These are phyloP conservation scores for Cryptosporidium bovis DNA, from an alignment of 169 alveolate genomes.

Conservation along the genomic window DNA sequence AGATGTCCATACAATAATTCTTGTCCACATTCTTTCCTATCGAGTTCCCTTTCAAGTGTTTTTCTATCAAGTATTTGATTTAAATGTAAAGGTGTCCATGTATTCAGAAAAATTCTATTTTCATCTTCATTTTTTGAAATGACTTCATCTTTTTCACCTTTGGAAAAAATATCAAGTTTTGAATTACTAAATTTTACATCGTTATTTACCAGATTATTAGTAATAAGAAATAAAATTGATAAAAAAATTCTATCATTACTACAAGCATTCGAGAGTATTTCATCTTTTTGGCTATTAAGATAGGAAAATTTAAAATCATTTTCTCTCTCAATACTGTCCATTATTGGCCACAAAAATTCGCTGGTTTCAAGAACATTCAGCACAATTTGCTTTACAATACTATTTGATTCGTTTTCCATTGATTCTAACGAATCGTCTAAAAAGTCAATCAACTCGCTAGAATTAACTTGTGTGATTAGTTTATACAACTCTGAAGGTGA, in stretches of 20 bases:
- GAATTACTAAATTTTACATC: slow-evolving; percentile 13
- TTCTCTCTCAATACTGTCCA: slow-evolving; percentile 27
- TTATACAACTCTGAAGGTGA: slow-evolving; percentile 53
- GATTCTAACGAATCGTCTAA: slow-evolving; percentile 4
- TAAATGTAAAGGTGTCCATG: slow-evolving; percentile 84
- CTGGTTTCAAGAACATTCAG: slow-evolving; percentile 19
- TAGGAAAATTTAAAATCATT: slow-evolving; percentile 46
- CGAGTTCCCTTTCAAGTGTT: slow-evolving; percentile 79
- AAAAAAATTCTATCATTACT: slow-evolving; percentile 22
- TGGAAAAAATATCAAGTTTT: slow-evolving; percentile 7
- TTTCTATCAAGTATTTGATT: slow-evolving; percentile 80
- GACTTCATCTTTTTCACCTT: slow-evolving; percentile 6
- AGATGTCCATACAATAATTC: slow-evolving; percentile 76
- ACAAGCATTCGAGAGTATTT: neutral
- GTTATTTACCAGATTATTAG: slow-evolving; percentile 2
- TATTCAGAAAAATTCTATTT: slow-evolving; percentile 79
- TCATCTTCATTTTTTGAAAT: slow-evolving; percentile 75
- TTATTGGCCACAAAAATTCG: slow-evolving; percentile 23
- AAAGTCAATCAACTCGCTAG: slow-evolving; percentile 13
- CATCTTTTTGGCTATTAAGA: slow-evolving; percentile 11
- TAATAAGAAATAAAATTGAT: slow-evolving; percentile 22
- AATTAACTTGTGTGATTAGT: slow-evolving; percentile 22
- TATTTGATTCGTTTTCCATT: neutral
- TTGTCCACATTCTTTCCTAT: slow-evolving; percentile 71
- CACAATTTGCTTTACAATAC: slow-evolving; percentile 3